Evolutionary conservation across 331 rosid genomes (phyloP), one percentile per base, ranked within the genome.

Genomic region (Dryas integrifolia): DNA sequence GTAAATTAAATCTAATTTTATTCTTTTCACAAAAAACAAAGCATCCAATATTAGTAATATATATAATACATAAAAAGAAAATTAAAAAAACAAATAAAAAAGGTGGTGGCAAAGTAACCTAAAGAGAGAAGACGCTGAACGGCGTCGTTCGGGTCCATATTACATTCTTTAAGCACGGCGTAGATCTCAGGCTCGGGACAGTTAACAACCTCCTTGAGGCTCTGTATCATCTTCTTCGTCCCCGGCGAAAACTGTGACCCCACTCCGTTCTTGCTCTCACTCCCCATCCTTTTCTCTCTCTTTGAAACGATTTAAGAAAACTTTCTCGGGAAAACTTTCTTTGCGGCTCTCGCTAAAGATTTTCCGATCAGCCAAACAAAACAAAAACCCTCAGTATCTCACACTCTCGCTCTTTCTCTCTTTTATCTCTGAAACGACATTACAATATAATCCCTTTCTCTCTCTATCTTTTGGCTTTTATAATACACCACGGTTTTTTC

Each of bases 101-200:
- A 41, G 46, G 71, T 14, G 73, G 49, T 13, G 47, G 55, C 4
- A 46, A 5, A 12, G 15, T 10, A 64, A 82, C 86, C 86, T 78
- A 69, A 79, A 39, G 81, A 70, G 50, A 82, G 83, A 41, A 82
- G 80, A 3, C 78, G 79, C 77, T 82, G 80, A 18, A 79, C 81
- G 40, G 86, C 80, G 4, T 69, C 80, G 58, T 71, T 56, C 15
- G 86, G 80, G 77, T 82, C 83, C 86, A 82, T 82, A 47, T 53
- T 70, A 49, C 83, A 78, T 44, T 82, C 86, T 70, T 45, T 45
- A 39, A 82, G 86, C 2, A 66, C 76, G 21, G 72, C 59, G 65
- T 74, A 71, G 80, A 82, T 82, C 83, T 82, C 86, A 15, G 76
- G 57, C 52, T 82, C 83, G 7, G 86, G 44, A n/a, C 49, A 64